Evolutionary conservation across 345 rosid genomes (phyloP).

Genomic region (Turritis glabra): DNA sequence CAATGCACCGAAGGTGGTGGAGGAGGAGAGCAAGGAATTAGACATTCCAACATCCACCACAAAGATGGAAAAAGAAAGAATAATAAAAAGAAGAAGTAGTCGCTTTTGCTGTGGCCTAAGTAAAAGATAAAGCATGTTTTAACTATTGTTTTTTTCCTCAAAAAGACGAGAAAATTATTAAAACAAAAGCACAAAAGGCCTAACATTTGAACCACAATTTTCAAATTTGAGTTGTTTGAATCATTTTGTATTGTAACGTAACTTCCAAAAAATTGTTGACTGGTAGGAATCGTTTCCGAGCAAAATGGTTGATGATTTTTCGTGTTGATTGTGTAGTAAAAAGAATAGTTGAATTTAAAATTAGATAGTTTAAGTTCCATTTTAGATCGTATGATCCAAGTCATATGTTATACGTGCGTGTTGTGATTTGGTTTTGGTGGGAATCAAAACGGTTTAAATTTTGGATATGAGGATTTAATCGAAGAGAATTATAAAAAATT

Average conservation of each 20-base stretch:
- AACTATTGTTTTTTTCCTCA: slow-evolving; percentile 6
- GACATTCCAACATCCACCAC: slow-evolving; percentile 35
- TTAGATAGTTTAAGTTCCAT: too few relatives aligned
- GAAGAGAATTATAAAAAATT: not conserved
- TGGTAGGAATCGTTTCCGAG: not conserved
- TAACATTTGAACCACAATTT: slow-evolving; percentile 27
- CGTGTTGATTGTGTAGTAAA: not conserved
- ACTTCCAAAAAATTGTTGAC: not conserved
- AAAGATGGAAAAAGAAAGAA: slow-evolving; percentile 36
- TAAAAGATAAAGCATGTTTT: slow-evolving; percentile 37
- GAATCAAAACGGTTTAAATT: not conserved
- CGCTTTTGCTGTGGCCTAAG: slow-evolving; percentile 36
- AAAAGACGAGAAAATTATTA: slow-evolving; percentile 24
- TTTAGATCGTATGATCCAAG: not conserved
- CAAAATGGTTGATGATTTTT: not conserved
- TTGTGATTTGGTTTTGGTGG: not conserved
- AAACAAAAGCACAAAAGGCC: slow-evolving; percentile 30
- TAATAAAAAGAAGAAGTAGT: slow-evolving; percentile 20
- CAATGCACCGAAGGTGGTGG: slow-evolving; percentile 30
- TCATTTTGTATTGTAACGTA: not conserved
- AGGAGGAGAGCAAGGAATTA: slow-evolving; percentile 40
- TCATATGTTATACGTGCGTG: not conserved
- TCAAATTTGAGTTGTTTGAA: slow-evolving; percentile 7
- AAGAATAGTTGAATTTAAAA: not conserved
- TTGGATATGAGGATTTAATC: not conserved